Evolutionary conservation across 208 protist genomes (phyloP).

Genomic region (Crithidia expoeki): DNA sequence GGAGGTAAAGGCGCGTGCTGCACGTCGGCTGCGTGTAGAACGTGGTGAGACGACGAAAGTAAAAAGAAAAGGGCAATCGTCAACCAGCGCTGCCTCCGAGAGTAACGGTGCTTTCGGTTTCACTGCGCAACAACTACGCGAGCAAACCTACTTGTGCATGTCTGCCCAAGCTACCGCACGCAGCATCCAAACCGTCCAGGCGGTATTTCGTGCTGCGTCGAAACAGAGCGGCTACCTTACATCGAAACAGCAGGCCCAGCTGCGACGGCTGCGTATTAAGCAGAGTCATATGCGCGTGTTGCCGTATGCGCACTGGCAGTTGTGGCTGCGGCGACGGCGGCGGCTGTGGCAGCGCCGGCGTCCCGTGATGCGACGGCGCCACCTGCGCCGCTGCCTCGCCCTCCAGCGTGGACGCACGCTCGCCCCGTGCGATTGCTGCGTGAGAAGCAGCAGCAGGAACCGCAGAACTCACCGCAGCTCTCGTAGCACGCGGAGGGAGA

Average conservation of each 20-base stretch:
- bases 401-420: slow-evolving; percentile 31
- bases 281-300: slow-evolving; percentile 44
- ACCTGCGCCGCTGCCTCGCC: slow-evolving; percentile 14
- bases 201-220: slow-evolving; percentile 1
- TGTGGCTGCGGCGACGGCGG: slow-evolving; percentile 46
- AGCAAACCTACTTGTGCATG: slow-evolving; percentile 35
- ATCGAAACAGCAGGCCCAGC: slow-evolving; percentile 13
- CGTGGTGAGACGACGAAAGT: neutral
- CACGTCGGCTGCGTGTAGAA: neutral
- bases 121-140: slow-evolving; percentile 30
- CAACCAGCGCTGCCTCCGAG: neutral
- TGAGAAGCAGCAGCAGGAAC: neutral
- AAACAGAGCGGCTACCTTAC: neutral
- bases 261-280: slow-evolving; percentile 32
- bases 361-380: slow-evolving; percentile 22
- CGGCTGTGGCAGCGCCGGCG: slow-evolving; percentile 50
- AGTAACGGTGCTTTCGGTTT: slow-evolving; percentile 20
- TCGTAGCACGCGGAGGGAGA: neutral
- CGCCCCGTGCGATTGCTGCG: slow-evolving; percentile 37
- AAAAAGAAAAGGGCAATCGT: neutral
- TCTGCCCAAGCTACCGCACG: neutral
- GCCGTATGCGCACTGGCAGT: slow-evolving; percentile 44
- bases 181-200: neutral
- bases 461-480: neutral
- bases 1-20: slow-evolving; percentile 27